Base-by-base conservation (phyloP, 2,329 filamentous ascomycete species). In the Basipetospora chlamydospora region DNA sequence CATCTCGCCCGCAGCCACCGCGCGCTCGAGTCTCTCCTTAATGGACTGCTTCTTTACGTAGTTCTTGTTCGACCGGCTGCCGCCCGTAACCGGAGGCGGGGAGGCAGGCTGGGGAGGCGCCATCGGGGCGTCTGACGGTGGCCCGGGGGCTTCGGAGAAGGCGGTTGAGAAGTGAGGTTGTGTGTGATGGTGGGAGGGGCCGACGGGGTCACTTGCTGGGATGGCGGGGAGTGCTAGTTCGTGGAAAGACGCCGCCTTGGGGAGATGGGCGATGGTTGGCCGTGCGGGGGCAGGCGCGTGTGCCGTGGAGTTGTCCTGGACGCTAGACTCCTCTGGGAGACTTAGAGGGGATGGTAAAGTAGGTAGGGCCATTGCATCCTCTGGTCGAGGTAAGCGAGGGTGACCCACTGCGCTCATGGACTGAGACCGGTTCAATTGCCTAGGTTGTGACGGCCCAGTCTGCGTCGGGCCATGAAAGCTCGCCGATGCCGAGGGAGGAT, bases 1-100 rank as follows among this genome's bases (percentile, higher is more conserved):
- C 65, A 87, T 80, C 44, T 86, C 73, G 5, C 90, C 90, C 38
- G 75, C 74, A n/a, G 68, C 67, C 37, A 96, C 77, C 0, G 74
- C 75, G 26, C 63, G 60, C 44, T 77, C 67, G 2, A 79, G 51
- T 28, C 67, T 67, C 42, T 75, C 67, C 48, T 66, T 68, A 44
- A 75, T 74, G 3, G 69, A 61, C 30, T 67, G 60, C 44, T 82
- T 81, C 48, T 76, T 74, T 3, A 74, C 67, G 16, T 63, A 55
- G 60, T 79, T 67, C 67, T 80, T 70, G 66, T 77, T 63, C 54
- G 70, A 58, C 55, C 63, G 45, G n/a, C n/a, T n/a, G n/a, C n/a
- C n/a, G n/a, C n/a, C n/a, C n/a, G n/a, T n/a, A n/a, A n/a, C n/a
- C 55, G 67, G 49, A 1, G 52, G 51, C 0, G 59, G 58, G 3